Evolutionary conservation across 495 filamentous ascomycete species (phyloP).

Genomic region (Podospora tetraspora): DNA sequence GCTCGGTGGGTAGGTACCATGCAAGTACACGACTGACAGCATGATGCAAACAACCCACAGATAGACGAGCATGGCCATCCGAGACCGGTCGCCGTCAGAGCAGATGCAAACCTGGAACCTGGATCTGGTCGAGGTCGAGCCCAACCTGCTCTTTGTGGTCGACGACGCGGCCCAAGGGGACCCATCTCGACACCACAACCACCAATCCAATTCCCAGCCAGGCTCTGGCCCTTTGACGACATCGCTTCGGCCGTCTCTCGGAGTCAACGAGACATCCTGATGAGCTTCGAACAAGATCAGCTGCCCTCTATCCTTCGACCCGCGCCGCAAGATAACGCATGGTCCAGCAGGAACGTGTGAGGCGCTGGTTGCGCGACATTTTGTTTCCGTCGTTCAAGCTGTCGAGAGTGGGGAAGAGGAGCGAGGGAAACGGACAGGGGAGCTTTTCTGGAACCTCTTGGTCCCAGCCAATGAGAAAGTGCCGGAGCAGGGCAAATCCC

Average conservation of each 20-base stretch:
- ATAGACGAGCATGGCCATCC: background rate
- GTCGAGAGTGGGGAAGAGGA: background rate
- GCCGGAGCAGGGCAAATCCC: conserved; percentile 3
- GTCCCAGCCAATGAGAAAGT: conserved; percentile 4
- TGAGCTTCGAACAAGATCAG: background rate
- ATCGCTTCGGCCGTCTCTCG: background rate
- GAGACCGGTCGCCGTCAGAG: background rate
- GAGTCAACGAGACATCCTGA: background rate
- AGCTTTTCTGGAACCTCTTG: conserved; percentile 8
- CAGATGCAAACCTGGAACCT: background rate
- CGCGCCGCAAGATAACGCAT: background rate
- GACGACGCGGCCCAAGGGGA: background rate
- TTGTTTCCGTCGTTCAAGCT: background rate
- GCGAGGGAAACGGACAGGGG: conserved; percentile 3
- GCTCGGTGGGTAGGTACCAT: background rate
- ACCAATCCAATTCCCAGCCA: background rate
- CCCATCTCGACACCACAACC: background rate
- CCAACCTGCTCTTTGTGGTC: background rate
- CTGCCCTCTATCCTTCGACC: background rate
- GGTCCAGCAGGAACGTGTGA: background rate
- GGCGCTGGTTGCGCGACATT: conserved; percentile 12
- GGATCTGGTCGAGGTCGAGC: background rate
- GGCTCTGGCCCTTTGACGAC: background rate
- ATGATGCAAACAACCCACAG: background rate
- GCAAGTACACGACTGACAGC: background rate